phyloP scores from a whole-genome alignment of 371 early-diverging fungal species.

The Syncephalastrum contaminatum region DNA sequence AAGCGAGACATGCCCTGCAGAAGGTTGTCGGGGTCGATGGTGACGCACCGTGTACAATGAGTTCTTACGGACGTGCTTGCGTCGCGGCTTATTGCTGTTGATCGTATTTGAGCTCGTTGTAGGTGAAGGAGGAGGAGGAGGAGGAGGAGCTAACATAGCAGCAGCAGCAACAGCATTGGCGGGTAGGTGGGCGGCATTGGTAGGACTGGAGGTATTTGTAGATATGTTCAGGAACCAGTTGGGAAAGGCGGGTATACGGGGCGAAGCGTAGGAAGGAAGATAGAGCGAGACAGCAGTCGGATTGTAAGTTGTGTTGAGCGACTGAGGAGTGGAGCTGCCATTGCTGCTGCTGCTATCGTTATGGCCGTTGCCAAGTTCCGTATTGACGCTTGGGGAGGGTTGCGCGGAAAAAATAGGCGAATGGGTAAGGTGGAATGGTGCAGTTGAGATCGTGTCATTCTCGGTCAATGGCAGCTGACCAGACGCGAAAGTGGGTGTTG shows the following conservation, averaged over 20 bases:
- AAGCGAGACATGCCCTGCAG: not conserved
- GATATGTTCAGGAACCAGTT: no score
- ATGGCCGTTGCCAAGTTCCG: not conserved
- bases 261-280: not conserved
- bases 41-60: not conserved
- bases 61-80: not conserved
- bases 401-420: no score
- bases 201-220: no score
- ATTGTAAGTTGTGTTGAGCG: no score
- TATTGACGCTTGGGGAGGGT: no score
- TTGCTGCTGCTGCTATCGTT: slow-evolving; percentile 4
- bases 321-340: not conserved
- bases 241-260: not conserved
- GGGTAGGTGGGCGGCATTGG: no score
- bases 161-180: no score
- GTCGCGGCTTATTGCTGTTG: not conserved
- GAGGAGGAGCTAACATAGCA: not conserved
- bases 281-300: no score
- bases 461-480: not conserved
- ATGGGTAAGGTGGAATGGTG: not conserved
- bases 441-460: slow-evolving; percentile 1
- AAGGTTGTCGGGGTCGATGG: not conserved
- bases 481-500: slow-evolving; percentile 5
- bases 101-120: not conserved
- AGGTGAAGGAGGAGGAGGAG: not conserved